Evolutionary conservation across 108 stramenopile genomes (phyloP).

Genomic region (Pseudonitzschia multistriata): DNA sequence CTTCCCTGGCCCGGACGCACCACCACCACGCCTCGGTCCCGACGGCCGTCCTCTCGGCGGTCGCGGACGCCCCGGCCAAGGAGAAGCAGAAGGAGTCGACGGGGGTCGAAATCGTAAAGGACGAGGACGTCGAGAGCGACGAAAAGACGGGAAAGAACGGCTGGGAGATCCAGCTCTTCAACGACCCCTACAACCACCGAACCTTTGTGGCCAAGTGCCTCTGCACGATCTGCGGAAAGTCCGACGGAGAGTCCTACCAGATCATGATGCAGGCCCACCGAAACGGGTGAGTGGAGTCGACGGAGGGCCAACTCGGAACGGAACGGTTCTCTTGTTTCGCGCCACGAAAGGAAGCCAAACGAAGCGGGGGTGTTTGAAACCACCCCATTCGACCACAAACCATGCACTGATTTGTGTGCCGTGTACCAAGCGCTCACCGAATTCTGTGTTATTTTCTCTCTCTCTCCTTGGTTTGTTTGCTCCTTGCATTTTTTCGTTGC

Average conservation of each 20-base stretch:
- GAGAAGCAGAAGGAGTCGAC: constrained; percentile 14
- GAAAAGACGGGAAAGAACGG: constrained; percentile 21
- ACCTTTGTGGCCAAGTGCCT: constrained; percentile 73
- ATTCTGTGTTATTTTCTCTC: not conserved
- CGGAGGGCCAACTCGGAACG: not conserved
- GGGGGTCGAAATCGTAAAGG: constrained; percentile 12
- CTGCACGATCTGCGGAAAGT: constrained; percentile 47
- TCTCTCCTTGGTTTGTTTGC: not conserved
- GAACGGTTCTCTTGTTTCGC: no score
- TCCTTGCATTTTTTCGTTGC: not conserved
- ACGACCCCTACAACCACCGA: constrained; percentile 78
- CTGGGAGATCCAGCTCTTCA: constrained; percentile 69
- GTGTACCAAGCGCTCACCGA: no score
- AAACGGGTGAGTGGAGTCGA: constrained; percentile 31
- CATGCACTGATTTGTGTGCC: no score
- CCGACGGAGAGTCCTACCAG: constrained; percentile 53
- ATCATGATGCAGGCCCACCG: constrained; percentile 81
- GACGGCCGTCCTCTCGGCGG: no score
- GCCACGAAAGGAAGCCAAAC: no score
- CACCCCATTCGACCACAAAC: no score
- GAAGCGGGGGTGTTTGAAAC: no score
- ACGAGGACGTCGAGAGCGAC: constrained; percentile 18
- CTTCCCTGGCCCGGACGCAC: not conserved
- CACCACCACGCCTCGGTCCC: no score
- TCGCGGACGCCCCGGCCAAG: constrained; percentile 22